These are phyloP conservation scores for Yamadazyma triangularis DNA, from an alignment of 1,139 yeast species.

Conservation along the genomic window DNA sequence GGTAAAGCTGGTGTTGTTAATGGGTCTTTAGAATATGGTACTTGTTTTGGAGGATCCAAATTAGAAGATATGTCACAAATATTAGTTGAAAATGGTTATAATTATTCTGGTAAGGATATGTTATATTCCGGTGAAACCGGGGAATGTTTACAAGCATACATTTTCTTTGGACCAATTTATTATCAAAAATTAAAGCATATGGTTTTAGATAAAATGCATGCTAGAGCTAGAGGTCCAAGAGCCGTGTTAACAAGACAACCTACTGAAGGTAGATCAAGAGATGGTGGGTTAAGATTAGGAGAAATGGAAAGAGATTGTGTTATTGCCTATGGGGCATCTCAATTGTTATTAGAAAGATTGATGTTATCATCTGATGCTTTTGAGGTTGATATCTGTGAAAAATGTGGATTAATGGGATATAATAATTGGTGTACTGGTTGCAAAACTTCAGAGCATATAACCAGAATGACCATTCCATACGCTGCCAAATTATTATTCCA, in stretches of 20 bases:
- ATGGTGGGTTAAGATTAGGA: constrained; percentile 98
- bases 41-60: constrained; percentile 96
- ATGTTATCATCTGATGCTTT: constrained; percentile 98
- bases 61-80: constrained; percentile 94
- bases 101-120: constrained; percentile 96
- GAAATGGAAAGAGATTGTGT: constrained; percentile 99
- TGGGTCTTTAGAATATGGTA: constrained; percentile 91
- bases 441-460: constrained; percentile 79
- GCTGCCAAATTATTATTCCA: constrained; percentile 96
- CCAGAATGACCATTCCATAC: constrained; percentile 95
- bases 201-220: constrained; percentile 99
- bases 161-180: constrained; percentile 97
- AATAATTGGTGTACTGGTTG: constrained; percentile 97
- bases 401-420: constrained; percentile 98
- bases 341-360: constrained; percentile 83
- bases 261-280: constrained; percentile 98
- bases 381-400: constrained; percentile 91
- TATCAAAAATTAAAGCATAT: constrained; percentile 97
- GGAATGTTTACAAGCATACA: constrained; percentile 93
- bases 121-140: constrained; percentile 98
- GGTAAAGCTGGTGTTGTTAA: constrained; percentile 97
- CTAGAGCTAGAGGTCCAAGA: constrained; percentile 98
- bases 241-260: constrained; percentile 98
- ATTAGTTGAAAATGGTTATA: constrained; percentile 86
- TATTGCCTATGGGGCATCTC: constrained; percentile 98